Evolutionary conservation across 306 rosid genomes (phyloP).

Genomic region (Quercus aquifolioides): DNA sequence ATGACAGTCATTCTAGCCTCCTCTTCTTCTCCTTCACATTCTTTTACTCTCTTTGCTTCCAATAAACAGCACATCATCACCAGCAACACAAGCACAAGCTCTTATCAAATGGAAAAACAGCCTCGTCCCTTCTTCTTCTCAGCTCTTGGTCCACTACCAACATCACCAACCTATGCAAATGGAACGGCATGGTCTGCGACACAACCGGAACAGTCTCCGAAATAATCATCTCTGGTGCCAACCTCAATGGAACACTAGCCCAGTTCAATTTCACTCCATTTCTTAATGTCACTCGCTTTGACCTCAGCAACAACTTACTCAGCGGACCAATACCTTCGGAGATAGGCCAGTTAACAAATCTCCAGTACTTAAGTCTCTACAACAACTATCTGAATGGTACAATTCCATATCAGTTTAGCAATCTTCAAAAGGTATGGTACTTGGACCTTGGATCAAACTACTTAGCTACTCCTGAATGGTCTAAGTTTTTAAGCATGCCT

Average conservation of each 20-base stretch:
- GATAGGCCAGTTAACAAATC: conserved; percentile 42
- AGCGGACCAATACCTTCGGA: conserved; percentile 46
- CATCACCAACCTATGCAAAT: conserved; percentile 20
- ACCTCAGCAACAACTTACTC: conserved; percentile 44
- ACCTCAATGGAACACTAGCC: conserved; percentile 35
- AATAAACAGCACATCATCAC: conserved; percentile 6
- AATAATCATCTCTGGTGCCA: conserved; percentile 34
- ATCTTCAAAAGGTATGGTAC: conserved; percentile 51
- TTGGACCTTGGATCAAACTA: conserved; percentile 46
- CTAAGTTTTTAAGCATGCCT: conserved; percentile 40
- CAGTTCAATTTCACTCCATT: conserved; percentile 37
- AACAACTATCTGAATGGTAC: conserved; percentile 31
- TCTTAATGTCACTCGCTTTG: conserved; percentile 39
- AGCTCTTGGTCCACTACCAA: conserved; percentile 29
- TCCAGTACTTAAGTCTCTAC: conserved; percentile 40
- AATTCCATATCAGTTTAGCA: conserved; percentile 52
- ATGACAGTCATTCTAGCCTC: not conserved
- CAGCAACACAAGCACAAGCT: conserved; percentile 33
- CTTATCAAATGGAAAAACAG: conserved; percentile 23
- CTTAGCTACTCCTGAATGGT: conserved; percentile 38
- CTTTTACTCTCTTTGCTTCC: conserved; percentile 12
- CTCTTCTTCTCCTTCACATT: not conserved
- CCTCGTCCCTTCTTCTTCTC: not conserved
- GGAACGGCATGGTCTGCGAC: conserved; percentile 20
- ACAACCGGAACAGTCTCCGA: conserved; percentile 19